Evolutionary conservation across 495 filamentous ascomycete genomes (phyloP).

Genomic region (Aspergillus carlsbadensis): DNA sequence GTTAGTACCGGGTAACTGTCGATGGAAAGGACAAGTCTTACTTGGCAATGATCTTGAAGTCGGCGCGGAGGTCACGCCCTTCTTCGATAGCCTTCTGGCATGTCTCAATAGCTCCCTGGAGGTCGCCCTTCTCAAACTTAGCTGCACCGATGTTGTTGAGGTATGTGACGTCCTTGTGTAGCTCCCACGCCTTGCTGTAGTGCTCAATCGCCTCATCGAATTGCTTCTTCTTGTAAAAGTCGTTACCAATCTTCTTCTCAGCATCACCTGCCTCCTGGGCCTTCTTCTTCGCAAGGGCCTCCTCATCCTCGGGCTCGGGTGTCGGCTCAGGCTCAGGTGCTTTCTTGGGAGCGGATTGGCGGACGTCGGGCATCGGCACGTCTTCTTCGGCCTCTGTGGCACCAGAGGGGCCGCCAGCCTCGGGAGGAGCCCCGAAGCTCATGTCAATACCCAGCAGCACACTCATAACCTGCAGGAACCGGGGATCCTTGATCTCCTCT

Average conservation of each 20-base stretch:
- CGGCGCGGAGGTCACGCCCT: constrained; percentile 78
- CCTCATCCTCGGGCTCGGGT: constrained; percentile 72
- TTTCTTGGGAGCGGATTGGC: constrained; percentile 51
- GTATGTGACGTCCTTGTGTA: constrained; percentile 95
- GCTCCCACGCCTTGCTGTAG: constrained; percentile 92
- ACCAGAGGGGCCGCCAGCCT: constrained; percentile 40
- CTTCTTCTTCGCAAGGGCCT: constrained; percentile 76
- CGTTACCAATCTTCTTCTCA: constrained; percentile 91
- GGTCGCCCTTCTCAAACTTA: constrained; percentile 93
- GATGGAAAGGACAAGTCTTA: constrained; percentile 41
- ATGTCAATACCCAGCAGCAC: constrained; percentile 94
- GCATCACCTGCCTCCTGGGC: constrained; percentile 90
- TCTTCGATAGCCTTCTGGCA: constrained; percentile 89
- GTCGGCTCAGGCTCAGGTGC: constrained; percentile 62
- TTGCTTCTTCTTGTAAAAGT: constrained; percentile 96
- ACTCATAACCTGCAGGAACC: constrained; percentile 91
- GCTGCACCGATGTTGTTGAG: constrained; percentile 95
- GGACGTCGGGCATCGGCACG: constrained; percentile 72
- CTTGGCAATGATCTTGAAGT: constrained; percentile 98
- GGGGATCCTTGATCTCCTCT: constrained; percentile 78
- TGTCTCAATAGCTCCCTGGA: constrained; percentile 76
- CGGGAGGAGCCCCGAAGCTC: constrained; percentile 67
- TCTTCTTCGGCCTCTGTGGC: constrained; percentile 65
- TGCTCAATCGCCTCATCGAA: constrained; percentile 94
- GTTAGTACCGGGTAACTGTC: not conserved